Conservation (phyloP, 331 rosid genomes). For the Prunus yedoensis region DNA sequence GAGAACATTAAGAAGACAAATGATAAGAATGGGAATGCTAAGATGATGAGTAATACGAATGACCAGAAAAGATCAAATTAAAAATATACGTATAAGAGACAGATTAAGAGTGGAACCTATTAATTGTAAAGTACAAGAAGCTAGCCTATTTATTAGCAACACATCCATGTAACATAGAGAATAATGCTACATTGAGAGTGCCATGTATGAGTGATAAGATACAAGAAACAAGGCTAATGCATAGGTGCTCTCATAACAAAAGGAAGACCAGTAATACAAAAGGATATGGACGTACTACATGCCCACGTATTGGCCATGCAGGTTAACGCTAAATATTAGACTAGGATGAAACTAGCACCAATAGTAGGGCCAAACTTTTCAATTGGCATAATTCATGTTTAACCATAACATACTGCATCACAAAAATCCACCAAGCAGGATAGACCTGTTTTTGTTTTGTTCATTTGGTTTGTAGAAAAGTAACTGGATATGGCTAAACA, state of each 20-base stretch:
- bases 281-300: neutral
- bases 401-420: neutral
- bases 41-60: neutral
- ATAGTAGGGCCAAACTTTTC: neutral
- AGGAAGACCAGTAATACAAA: neutral
- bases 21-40: too few relatives aligned
- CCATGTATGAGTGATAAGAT: neutral
- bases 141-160: neutral
- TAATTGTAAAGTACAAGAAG: neutral
- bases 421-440: neutral
- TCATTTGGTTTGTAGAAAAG: neutral
- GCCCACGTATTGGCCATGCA: neutral
- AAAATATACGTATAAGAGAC: neutral
- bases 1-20: neutral
- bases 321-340: neutral
- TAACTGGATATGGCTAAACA: neutral
- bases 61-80: neutral
- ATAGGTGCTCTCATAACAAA: conserved; percentile 2
- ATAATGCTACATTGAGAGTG: neutral
- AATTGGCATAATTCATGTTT: neutral
- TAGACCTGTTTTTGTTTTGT: neutral
- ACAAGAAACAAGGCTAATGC: neutral
- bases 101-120: neutral
- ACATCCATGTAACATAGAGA: neutral
- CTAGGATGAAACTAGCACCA: neutral